A percentile compares a stretch with the other conserved stretches of the same genome.
These are phyloP conservation scores for Lanzia echinophila DNA, from an alignment of 2,329 filamentous ascomycete genomes.

Conservation along the genomic window DNA sequence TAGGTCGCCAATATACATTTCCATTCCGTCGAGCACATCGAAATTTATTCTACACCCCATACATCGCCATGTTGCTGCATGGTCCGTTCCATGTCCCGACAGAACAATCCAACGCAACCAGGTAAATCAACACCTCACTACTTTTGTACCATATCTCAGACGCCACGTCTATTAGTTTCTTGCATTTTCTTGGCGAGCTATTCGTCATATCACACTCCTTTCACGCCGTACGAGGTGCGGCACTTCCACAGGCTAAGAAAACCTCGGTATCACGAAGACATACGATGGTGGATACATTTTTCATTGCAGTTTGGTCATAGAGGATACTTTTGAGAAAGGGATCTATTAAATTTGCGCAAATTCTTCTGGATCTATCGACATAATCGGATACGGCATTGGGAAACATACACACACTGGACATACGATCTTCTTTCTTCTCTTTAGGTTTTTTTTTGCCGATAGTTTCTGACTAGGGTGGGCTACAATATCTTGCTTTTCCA, in stretches of 20 bases:
- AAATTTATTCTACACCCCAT: not conserved
- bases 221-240: not conserved
- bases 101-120: not conserved
- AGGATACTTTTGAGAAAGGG: conserved; percentile 1
- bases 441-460: conserved; percentile 4
- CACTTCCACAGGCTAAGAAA: not conserved
- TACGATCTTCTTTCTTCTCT: not conserved
- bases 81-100: too few relatives aligned
- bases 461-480: not conserved
- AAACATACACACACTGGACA: conserved; percentile 9
- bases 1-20: not conserved
- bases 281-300: not conserved
- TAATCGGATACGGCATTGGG: conserved; percentile 6
- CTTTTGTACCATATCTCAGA: conserved; percentile 11
- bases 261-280: not conserved
- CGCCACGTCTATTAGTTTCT: not conserved
- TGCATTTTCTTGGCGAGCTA: conserved; percentile 1
- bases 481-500: not conserved
- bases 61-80: not conserved
- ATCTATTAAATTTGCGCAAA: not conserved
- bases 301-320: conserved; percentile 8
- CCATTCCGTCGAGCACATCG: not conserved
- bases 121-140: not conserved
- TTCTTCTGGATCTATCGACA: conserved; percentile 9
- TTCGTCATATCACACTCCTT: not conserved